Evolutionary conservation across 768 basidiomycete genomes (phyloP).

Genomic region (Cystobasidiopsis lactophilus): DNA sequence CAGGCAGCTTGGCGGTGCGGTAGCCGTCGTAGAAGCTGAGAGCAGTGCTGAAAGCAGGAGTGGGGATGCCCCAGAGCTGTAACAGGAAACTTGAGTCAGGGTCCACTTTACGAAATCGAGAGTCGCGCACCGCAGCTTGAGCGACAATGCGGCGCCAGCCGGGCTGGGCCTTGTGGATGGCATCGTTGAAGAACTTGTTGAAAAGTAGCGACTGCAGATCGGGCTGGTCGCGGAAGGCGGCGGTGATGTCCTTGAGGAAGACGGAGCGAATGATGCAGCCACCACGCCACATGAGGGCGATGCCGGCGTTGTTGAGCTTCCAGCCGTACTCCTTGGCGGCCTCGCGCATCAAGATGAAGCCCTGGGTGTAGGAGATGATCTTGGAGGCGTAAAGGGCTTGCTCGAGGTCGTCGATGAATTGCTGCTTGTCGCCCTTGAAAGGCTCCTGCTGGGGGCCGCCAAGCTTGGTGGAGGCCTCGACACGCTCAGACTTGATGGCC

Average conservation of each 20-base stretch:
- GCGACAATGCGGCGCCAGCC: conserved; percentile 96
- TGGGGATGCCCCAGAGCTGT: conserved; percentile 62
- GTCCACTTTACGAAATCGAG: conserved; percentile 61
- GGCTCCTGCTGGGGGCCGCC: conserved; percentile 73
- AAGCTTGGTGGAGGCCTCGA: conserved; percentile 73
- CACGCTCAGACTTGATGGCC: conserved; percentile 85
- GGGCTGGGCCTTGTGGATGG: conserved; percentile 50
- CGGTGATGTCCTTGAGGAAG: conserved; percentile 78
- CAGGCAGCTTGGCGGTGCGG: conserved; percentile 79
- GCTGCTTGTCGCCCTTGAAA: conserved; percentile 93
- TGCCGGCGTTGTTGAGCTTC: conserved; percentile 93
- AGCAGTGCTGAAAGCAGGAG: conserved; percentile 93
- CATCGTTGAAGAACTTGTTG: conserved; percentile 93
- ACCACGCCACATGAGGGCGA: conserved; percentile 98
- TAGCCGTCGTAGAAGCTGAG: conserved; percentile 98
- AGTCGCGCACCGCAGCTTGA: conserved; percentile 81
- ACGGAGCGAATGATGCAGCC: conserved; percentile 35
- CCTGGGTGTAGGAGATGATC: conserved; percentile 76
- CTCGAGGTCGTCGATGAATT: conserved; percentile 97
- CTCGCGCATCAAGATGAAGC: conserved; percentile 98
- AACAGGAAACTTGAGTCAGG: conserved; percentile 87
- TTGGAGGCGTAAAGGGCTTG: conserved; percentile 98
- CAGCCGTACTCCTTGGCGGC: conserved; percentile 75
- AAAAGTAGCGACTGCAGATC: conserved; percentile 79
- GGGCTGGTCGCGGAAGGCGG: conserved; percentile 66